Evolutionary conservation across 139 green algal species (phyloP), one percentile per base, ranked within the genome.

Genomic region (Chlorella vulgaris): DNA sequence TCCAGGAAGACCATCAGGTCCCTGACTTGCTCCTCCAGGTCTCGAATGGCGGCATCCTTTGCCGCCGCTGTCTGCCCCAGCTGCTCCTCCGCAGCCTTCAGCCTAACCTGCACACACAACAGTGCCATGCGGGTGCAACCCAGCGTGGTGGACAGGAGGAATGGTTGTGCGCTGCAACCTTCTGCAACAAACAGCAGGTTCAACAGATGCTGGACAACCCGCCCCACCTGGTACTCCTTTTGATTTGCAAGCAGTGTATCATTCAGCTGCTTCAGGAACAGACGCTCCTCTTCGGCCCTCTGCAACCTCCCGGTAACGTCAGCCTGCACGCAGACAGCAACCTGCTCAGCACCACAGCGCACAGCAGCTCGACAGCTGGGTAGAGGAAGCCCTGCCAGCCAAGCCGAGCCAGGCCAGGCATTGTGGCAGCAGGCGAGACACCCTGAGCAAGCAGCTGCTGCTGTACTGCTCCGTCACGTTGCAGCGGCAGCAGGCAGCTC

Each of bases 1-100:
- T 98, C 89, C 10, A 97, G 84, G 79, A 91, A 96, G 15, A 97
- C 81, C 84, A 95, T 95, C 19, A 97, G 79, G 78, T 97, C 93
- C 0, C 47, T 15, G 47, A 94, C 86, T 82, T 91, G 86, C 51
- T 93, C 89, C 83, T 92, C 82, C 70, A 93, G 78, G 36, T 92
- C 91, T 62, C 53, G 58, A 19, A 89, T 80, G 29, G 51, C 31
- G 7, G 87, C 88, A 50, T 92, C 85, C 33, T 87, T 89, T 26
- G 86, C 87, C 8, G 78, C 83, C 35, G 33, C 19, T 7, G 33
- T 43, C 21, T 43, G 15, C 15, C 13, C 8, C 79, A 71, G 40
- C 50, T 35, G 26, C 29, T 69, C 68, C 66, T 69, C 79, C 3
- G 69, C 68, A 13, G 39, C 58, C 38, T 55, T 66, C 10, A 84